phyloP scores from a whole-genome alignment of 2,329 filamentous ascomycete species.

The Periconia digitata region DNA sequence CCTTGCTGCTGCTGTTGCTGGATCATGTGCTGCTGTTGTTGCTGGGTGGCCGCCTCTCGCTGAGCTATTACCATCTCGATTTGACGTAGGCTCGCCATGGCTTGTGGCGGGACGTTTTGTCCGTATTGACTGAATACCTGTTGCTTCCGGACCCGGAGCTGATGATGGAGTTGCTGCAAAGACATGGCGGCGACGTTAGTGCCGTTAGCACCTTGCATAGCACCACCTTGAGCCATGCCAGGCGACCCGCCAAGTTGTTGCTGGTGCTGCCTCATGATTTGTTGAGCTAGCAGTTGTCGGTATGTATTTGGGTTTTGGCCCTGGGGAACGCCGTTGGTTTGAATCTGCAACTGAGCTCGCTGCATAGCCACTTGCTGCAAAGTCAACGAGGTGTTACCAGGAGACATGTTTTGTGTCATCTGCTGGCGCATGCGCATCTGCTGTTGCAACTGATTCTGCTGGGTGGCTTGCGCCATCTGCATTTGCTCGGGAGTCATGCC shows the following conservation, averaged over 20 bases:
- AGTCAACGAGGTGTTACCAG: conserved; percentile 10
- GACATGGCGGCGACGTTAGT: conserved; percentile 30
- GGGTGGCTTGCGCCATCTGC: conserved; percentile 22
- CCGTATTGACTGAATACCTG: conserved; percentile 17
- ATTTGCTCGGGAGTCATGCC: conserved; percentile 40
- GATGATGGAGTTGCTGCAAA: conserved; percentile 23
- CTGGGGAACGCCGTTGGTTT: conserved; percentile 34
- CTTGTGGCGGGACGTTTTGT: conserved; percentile 28
- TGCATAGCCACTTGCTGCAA: conserved; percentile 34
- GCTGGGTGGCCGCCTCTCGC: conserved; percentile 14
- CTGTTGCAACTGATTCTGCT: conserved; percentile 23
- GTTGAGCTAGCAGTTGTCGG: conserved; percentile 27
- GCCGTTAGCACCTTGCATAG: conserved; percentile 24
- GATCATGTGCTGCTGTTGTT: background rate
- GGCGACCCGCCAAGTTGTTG: conserved; percentile 28
- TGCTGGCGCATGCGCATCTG: conserved; percentile 29
- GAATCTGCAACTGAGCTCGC: conserved; percentile 34
- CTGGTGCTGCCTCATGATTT: conserved; percentile 28
- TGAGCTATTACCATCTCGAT: conserved; percentile 29
- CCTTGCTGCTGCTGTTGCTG: conserved; percentile 22
- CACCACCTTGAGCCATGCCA: conserved; percentile 15
- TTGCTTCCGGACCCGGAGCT: background rate
- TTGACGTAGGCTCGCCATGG: conserved; percentile 29
- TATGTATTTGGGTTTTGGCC: conserved; percentile 30
- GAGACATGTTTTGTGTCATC: conserved; percentile 28